Base-by-base conservation (phyloP, 2,329 filamentous ascomycete species). In the Furcasterigmium furcatum region DNA sequence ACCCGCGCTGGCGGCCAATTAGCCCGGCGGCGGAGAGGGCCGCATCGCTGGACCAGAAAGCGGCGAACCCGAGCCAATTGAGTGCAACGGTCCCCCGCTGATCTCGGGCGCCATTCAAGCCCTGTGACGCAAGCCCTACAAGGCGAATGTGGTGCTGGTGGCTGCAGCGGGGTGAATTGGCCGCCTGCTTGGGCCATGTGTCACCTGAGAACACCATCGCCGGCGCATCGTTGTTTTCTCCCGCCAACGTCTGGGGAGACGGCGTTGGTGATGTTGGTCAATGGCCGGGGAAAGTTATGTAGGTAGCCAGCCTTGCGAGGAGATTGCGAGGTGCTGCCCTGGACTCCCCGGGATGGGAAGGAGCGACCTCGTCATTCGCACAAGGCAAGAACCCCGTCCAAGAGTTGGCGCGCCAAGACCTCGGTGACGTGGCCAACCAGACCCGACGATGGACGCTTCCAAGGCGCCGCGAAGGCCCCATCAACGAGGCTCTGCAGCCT, bases 361-460 rank as follows among this genome's bases (percentile, higher is more conserved):
- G 13, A 8, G 30, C 30, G 6, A 13, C 8, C 30, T 32, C 12
- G 10, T 35, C 32, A 8, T 35, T 27, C 24, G 12, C 24, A 34
- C 30, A 34, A 18, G n/a, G n/a, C 34, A 12, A 18, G 34, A 36
- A 12, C 34, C 34, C 34, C 34, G 34, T 19, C 34, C n/a, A n/a
- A n/a, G 30, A 4, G 3, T 32, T 36, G 29, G 30, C 13, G 19
- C 34, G 40, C 40, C 40, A 42, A 42, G 40, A 42, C 12, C 18
- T 21, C 39, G 27, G 40, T 42, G 40, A 42, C 40, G 40, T 42
- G 40, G 40, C 40, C 40, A 34, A 34, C 40, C 27, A 42, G 39
- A 13, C 24, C 10, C 18, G 34, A n/a, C n/a, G n/a, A n/a, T n/a
- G n/a, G n/a, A n/a, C n/a, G n/a, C n/a, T n/a, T n/a, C n/a, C n/a